Percentiles rank a stretch among this genome's conserved stretches.
Evolutionary conservation across 306 rosid species (phyloP).

Genomic region (Trifolium subterraneum): DNA sequence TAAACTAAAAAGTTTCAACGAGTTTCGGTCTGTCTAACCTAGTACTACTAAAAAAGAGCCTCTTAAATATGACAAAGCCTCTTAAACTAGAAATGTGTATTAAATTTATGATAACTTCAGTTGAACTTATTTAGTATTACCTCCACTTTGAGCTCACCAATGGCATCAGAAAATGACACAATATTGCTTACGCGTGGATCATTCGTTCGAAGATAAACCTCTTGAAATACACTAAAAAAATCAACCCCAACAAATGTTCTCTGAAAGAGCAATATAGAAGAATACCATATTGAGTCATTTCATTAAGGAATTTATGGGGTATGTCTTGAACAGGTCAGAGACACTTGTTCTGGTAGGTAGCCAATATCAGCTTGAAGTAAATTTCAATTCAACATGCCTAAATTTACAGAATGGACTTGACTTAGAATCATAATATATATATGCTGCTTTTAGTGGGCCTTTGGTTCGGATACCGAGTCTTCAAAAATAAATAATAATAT

Average conservation of each 20-base stretch:
- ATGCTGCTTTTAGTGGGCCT: too few relatives aligned
- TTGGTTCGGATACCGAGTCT: too few relatives aligned
- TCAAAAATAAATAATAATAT: neutral
- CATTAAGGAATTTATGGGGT: slow-evolving; percentile 30
- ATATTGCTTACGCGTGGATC: slow-evolving; percentile 88
- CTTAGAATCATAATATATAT: neutral
- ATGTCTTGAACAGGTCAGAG: slow-evolving; percentile 30
- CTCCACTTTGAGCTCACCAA: slow-evolving; percentile 99
- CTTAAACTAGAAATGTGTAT: slow-evolving; percentile 31
- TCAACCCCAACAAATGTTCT: slow-evolving; percentile 98
- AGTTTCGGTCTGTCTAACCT: neutral
- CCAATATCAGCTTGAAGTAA: slow-evolving; percentile 24
- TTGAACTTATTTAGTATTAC: slow-evolving; percentile 51
- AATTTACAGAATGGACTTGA: slow-evolving; percentile 3
- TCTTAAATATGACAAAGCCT: too few relatives aligned
- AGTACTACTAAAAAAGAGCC: too few relatives aligned
- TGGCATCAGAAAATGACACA: slow-evolving; percentile 85
- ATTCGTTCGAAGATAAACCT: slow-evolving; percentile 77
- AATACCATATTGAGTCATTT: slow-evolving; percentile 40
- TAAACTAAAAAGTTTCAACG: slow-evolving; percentile 1
- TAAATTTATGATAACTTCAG: slow-evolving; percentile 34
- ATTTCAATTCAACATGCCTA: slow-evolving; percentile 30
- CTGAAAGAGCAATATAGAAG: slow-evolving; percentile 53
- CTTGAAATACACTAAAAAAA: slow-evolving; percentile 86
- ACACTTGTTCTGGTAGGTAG: slow-evolving; percentile 14